Conservation (phyloP, 345 rosid species). For the Camelina hispida region DNA sequence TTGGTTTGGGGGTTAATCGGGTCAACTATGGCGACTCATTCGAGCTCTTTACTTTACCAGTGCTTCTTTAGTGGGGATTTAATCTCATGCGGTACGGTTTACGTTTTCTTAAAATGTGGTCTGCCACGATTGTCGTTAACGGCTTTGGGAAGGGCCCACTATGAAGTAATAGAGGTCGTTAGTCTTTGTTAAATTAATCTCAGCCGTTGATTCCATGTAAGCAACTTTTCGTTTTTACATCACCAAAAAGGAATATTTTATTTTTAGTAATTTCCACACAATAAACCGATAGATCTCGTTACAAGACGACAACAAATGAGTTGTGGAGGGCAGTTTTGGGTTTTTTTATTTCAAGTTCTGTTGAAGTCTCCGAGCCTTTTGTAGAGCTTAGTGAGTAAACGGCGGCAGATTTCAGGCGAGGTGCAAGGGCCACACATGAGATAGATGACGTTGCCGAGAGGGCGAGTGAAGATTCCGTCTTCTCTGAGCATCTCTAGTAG, state of each 20-base stretch:
- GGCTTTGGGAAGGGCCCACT: neutral
- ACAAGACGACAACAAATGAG: neutral
- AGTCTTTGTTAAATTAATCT: neutral
- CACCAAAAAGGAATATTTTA: neutral
- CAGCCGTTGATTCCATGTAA: slow-evolving; percentile 23
- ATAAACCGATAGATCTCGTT: slow-evolving; percentile 8
- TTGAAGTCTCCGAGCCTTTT: slow-evolving; percentile 59
- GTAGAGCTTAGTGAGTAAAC: slow-evolving; percentile 61
- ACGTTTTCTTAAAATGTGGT: slow-evolving; percentile 13
- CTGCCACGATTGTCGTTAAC: slow-evolving; percentile 21
- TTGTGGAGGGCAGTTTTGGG: neutral
- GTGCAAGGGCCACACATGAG: slow-evolving; percentile 93
- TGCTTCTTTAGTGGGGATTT: neutral
- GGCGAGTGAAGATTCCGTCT: slow-evolving; percentile 80
- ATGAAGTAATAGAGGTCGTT: neutral
- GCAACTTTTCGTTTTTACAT: neutral
- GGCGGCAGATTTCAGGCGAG: slow-evolving; percentile 64
- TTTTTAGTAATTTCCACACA: neutral
- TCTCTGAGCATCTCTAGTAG: slow-evolving; percentile 72
- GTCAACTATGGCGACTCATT: slow-evolving; percentile 46
- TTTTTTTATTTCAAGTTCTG: neutral
- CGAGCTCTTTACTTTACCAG: slow-evolving; percentile 22
- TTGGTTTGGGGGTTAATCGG: slow-evolving; percentile 11
- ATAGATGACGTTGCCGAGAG: slow-evolving; percentile 88
- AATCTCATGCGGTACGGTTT: neutral